Percentiles rank a stretch among this genome's conserved stretches.
Conservation (phyloP, 345 rosid genomes). For the Xanthoceras sorbifolium region DNA sequence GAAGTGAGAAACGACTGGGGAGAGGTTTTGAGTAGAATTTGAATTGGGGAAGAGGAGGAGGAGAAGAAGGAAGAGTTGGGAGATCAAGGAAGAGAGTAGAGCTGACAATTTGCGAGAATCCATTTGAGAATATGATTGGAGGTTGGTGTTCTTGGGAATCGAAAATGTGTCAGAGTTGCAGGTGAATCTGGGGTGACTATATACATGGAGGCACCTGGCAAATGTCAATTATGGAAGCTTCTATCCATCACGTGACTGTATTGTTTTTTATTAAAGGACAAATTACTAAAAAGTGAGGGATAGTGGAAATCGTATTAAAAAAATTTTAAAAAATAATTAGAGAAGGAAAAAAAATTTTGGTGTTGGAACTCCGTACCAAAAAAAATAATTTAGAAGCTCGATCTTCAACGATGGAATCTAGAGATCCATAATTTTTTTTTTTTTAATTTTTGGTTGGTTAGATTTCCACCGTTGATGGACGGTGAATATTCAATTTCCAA, state of each 20-base stretch:
- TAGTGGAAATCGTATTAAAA: too few species aligned
- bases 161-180: constrained; percentile 31
- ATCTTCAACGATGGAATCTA: too few species aligned
- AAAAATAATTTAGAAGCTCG: too few species aligned
- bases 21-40: constrained; percentile 26
- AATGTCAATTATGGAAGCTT: constrained; percentile 11
- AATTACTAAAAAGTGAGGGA: too few species aligned
- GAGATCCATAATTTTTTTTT: too few species aligned
- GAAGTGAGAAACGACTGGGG: constrained; percentile 40
- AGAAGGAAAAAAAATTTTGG: too few species aligned
- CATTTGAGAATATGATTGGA: constrained; percentile 35
- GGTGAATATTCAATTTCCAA: too few species aligned
- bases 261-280: neutral
- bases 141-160: constrained; percentile 37
- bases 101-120: constrained; percentile 55
- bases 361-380: too few species aligned
- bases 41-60: constrained; percentile 37
- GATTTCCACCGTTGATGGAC: too few species aligned
- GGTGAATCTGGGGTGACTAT: constrained; percentile 31
- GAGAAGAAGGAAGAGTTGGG: constrained; percentile 45
- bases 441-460: too few species aligned
- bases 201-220: constrained; percentile 27
- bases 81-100: constrained; percentile 46
- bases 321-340: too few species aligned
- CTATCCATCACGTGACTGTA: constrained; percentile 16